Evolutionary conservation across 1,284 basidiomycete genomes (phyloP), one percentile per base, ranked within the genome.

Genomic region (Ganoderma lucidum): DNA sequence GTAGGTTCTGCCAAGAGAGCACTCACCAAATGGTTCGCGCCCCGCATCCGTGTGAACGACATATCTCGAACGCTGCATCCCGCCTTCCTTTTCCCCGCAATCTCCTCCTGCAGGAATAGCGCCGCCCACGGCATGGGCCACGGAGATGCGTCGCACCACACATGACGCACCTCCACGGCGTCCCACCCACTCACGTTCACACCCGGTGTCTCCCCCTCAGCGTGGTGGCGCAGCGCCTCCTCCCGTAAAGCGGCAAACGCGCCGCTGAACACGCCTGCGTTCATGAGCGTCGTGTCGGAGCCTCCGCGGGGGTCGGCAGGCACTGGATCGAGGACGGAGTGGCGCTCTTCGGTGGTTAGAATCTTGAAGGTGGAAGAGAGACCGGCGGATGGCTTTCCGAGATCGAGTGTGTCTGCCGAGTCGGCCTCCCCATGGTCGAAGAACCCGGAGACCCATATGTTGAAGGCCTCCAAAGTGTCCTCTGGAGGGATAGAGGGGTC

Each of bases 401-500:
- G 62, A n/a, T n/a, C n/a, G 62, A 72, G 61, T 9, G 64, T 66
- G 19, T 66, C 68, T 1, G 44, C 17, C 6, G 44, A 19, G 6
- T 41, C 37, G 0, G 68, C 65, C 53, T 73, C 69, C 8, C 75
- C 76, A 59, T 79, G 78, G 0, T 53, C 19, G 71, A 71, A 77
- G 66, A 77, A 58, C 15, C 56, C 35, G 30, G 32, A 28, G 10
- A 55, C 53, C 63, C 63, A 64, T 10, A 56, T 9, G 15, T 30
- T 35, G 63, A 64, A 64, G 19, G n/a, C 45, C 12, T 48, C 19
- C 2, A n/a, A 19, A 5, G 23, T 3, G 37, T 45, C 53, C 53
- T 64, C 53, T 0, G 28, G 37, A 2, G 37, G 37, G 39, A 58
- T 55, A 3, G n/a, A 3, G 14, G 39, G 37, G 37, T 64, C 53